Conservation (phyloP, 345 rosid species). For the Euphorbia lathyris region DNA sequence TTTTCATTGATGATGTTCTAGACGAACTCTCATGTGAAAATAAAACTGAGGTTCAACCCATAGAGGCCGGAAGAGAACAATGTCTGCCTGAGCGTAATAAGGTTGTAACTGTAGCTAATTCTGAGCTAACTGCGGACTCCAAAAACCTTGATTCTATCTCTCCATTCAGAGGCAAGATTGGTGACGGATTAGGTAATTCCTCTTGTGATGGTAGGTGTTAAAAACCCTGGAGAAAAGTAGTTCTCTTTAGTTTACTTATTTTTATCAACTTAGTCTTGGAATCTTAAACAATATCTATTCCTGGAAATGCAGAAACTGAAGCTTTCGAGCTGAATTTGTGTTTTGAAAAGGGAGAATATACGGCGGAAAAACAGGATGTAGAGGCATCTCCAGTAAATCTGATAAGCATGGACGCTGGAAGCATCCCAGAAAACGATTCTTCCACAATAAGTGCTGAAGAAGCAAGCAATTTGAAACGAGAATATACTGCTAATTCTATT, state of each 20-base stretch:
- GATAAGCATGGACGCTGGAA: background rate
- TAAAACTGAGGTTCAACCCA: background rate
- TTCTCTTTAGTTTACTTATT: background rate
- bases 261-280: background rate
- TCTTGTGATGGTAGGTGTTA: conserved; percentile 16
- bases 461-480: background rate
- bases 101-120: conserved; percentile 6
- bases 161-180: conserved; percentile 4
- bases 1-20: background rate
- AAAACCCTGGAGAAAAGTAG: background rate
- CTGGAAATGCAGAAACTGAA: conserved; percentile 14
- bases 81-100: background rate
- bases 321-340: conserved; percentile 7
- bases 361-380: conserved; percentile 7
- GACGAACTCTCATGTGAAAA: conserved; percentile 8
- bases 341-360: conserved; percentile 10
- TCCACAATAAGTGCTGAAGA: background rate
- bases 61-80: conserved; percentile 12
- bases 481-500: background rate
- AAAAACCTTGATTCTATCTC: background rate
- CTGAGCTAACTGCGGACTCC: conserved; percentile 4
- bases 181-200: conserved; percentile 2
- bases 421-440: background rate
- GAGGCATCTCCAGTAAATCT: background rate
- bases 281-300: background rate